Percentiles rank a stretch among this genome's conserved stretches.
Evolutionary conservation across 2,329 filamentous ascomycete genomes (phyloP).

Genomic region (Aspergillus aculeatus): DNA sequence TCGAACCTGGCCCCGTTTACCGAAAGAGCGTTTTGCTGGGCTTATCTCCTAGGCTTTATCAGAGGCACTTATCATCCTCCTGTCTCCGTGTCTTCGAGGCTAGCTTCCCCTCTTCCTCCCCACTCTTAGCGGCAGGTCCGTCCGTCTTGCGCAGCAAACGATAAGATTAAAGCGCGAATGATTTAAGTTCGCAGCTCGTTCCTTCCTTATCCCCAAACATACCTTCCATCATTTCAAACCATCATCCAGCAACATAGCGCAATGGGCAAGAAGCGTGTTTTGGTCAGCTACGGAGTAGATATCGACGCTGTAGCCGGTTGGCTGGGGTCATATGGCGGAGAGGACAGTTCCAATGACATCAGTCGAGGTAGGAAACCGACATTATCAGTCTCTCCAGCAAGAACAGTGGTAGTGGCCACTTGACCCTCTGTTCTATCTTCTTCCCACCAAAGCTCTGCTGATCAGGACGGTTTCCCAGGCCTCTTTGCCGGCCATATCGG

Average conservation of each 20-base stretch:
- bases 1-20: too few relatives aligned
- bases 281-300: constrained; percentile 66
- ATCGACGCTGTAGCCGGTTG: constrained; percentile 75
- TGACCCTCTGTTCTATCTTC: not conserved
- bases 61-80: not conserved
- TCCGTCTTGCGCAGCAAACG: not conserved
- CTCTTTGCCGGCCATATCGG: constrained; percentile 69
- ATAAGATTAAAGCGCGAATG: not conserved
- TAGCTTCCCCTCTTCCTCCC: not conserved
- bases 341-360: constrained; percentile 71
- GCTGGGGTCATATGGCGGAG: constrained; percentile 72
- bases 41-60: not conserved
- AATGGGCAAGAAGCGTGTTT: constrained; percentile 51
- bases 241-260: not conserved
- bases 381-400: too few relatives aligned
- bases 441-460: not conserved
- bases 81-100: not conserved
- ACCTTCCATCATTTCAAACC: not conserved
- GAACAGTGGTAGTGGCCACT: too few relatives aligned
- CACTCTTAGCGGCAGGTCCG: constrained; percentile 1
- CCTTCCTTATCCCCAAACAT: not conserved
- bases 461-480: constrained; percentile 37
- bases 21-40: too few relatives aligned
- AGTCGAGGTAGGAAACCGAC: constrained; percentile 54
- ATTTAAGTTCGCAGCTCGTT: not conserved